A percentile compares a stretch with the other conserved stretches of the same genome.
Conservation (phyloP, 2,329 filamentous ascomycete genomes). For the Pseudogymnoascus sp. region DNA sequence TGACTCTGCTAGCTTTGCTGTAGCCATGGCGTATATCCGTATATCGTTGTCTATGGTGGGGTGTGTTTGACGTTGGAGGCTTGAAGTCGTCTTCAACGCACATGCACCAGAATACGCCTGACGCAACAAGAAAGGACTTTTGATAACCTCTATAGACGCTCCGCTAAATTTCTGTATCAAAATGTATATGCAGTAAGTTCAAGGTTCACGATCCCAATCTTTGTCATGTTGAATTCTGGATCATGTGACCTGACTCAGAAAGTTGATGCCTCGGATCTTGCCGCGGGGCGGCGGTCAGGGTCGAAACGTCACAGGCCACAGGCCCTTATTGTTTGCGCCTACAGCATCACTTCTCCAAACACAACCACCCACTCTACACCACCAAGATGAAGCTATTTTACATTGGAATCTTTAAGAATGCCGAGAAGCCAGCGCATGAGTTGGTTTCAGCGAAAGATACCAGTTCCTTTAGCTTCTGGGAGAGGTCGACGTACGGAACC, state of each 20-base stretch:
- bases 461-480: slow-evolving; percentile 8
- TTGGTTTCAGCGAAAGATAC: slow-evolving; percentile 33
- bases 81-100: not conserved
- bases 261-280: not conserved
- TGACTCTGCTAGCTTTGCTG: slow-evolving; percentile 33
- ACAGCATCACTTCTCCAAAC: slow-evolving; percentile 4
- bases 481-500: slow-evolving; percentile 5
- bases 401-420: slow-evolving; percentile 81
- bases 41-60: not conserved
- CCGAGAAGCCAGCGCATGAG: slow-evolving; percentile 67
- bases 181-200: not conserved
- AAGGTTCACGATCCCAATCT: not conserved
- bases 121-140: not conserved
- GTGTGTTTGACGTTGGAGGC: not conserved
- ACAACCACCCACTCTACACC: slow-evolving; percentile 15
- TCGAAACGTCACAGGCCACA: slow-evolving; percentile 6
- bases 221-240: not conserved
- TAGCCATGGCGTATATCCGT: not conserved
- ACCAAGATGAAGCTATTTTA: slow-evolving; percentile 77
- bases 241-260: slow-evolving; percentile 9
- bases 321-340: slow-evolving; percentile 7
- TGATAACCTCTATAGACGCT: not conserved
- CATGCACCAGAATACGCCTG: not conserved
- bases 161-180: not conserved
- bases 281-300: slow-evolving; percentile 7